Evolutionary conservation across 257 asterid species (phyloP), one percentile per base, ranked within the genome.

Genomic region (Gentiana macrophylla): DNA sequence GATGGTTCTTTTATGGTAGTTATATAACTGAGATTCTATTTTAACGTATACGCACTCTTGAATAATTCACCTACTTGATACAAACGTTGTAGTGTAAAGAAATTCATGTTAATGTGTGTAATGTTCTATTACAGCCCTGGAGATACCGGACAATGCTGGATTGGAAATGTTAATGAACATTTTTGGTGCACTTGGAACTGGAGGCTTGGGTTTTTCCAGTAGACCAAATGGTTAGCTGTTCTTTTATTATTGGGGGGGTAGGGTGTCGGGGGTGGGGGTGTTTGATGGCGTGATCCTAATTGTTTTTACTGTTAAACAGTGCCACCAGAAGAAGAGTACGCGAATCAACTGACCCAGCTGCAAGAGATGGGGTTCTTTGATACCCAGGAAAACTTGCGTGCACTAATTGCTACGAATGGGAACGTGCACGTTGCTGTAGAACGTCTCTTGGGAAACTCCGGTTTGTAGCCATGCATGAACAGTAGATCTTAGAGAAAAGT

Each of bases 111-210:
- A 41, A 24, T 12, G 37, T 41, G 3, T 41, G 46, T 10, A 41
- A 38, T 41, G 45, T 61, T 12, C 3, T n/a, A 34, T 47, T 33
- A 59, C 37, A 44, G 60, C 59, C 34, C 35, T 71, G 45, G 77
- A 67, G 51, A 55, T 63, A 35, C 57, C 4, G 33, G 36, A 53
- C 13, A 54, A 36, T 54, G 59, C 46, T 2, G 46, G 46, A 33
- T 34, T 6, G 35, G 47, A 12, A 60, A 6, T 72, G 74, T 72
- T 76, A 66, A 75, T 77, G 84, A 75, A 72, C 64, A 69, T 77
- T 79, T 66, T 83, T 58, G 80, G 80, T 44, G 83, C 78, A 46
- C 79, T 77, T 53, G 92, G 87, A 61, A 77, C 78, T 57, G 80
- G 77, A n/a, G 48, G 73, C 49, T 59, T 74, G 62, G 50, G 64